Evolutionary conservation across 2,329 filamentous ascomycete species (phyloP), one percentile per base, ranked within the genome.

Genomic region (Sporothrix mexicana): DNA sequence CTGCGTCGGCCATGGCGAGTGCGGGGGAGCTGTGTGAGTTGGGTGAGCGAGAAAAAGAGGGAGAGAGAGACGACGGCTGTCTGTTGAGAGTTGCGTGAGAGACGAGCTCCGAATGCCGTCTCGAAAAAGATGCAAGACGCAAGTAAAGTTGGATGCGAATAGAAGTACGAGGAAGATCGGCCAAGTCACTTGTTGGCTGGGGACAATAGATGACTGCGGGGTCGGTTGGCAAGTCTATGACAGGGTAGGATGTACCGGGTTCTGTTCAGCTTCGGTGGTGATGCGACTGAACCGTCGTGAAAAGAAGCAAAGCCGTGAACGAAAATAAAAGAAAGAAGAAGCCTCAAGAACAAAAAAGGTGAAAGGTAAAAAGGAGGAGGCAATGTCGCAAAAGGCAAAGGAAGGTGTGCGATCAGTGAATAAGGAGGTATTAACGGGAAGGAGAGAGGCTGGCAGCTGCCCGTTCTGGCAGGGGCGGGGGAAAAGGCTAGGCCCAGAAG

Each of bases 1-100:
- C 86, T 77, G 84, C 88, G 81, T 93, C 91, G 80, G 91, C 87
- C 91, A 93, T 93, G 71, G 59, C 61, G 41, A 30, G 12, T 17
- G 64, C 12, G 62, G 25, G n/a, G 23, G 51, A 55, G 12, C 10
- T 41, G 36, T 2, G 23, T 45, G 61, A 43, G 20, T 25, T 45
- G 25, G 23, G 12, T 15, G 51, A 45, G 20, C n/a, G 17, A 17
- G 13, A n/a, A 43, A n/a, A 41, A 61, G 55, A 59, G 57, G 25
- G 30, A 10, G 17, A 45, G n/a, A 8, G 17, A 23, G 3, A 43
- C 8, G 59, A 62, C 9, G 43, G 9, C 23, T n/a, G 36, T 43
- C 23, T 47, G 36, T 59, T 3, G n/a, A 45, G 17, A n/a, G 36
- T 15, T 13, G 59, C 59, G n/a, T n/a, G 7, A n/a, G 15, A 64